phyloP scores from a whole-genome alignment of 1,284 basidiomycete genomes.

The Xanthoconium separans region DNA sequence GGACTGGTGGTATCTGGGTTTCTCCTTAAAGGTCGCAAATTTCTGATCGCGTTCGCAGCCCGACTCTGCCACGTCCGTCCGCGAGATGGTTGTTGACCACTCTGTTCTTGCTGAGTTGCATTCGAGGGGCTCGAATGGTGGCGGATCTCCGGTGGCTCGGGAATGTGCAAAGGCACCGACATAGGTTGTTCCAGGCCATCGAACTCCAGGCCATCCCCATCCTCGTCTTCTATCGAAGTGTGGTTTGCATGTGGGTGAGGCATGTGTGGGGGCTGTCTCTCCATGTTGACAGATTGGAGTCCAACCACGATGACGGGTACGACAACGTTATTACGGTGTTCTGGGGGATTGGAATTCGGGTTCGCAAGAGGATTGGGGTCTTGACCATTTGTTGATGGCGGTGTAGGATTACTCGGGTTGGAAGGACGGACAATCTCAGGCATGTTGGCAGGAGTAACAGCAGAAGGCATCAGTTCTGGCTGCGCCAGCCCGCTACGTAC shows the following conservation, averaged over 20 bases:
- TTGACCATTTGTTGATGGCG: slow-evolving; percentile 13
- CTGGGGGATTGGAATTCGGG: slow-evolving; percentile 10
- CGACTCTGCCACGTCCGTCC: slow-evolving; percentile 46
- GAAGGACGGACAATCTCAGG: slow-evolving; percentile 15
- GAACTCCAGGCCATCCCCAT: slow-evolving; percentile 27
- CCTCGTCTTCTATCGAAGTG: slow-evolving; percentile 23
- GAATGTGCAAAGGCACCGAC: slow-evolving; percentile 28
- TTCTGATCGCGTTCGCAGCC: slow-evolving; percentile 57
- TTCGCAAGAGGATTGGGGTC: slow-evolving; percentile 11
- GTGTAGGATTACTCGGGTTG: slow-evolving; percentile 1
- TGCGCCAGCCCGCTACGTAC: slow-evolving; percentile 17
- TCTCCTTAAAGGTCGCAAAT: slow-evolving; percentile 47
- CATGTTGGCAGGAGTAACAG: slow-evolving; percentile 13
- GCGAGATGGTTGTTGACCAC: slow-evolving; percentile 24
- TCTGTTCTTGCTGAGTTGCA: slow-evolving; percentile 16
- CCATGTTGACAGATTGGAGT: slow-evolving; percentile 65
- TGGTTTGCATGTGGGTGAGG: slow-evolving; percentile 18
- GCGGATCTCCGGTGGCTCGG: slow-evolving; percentile 25
- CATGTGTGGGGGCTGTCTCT: slow-evolving; percentile 30
- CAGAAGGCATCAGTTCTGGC: slow-evolving; percentile 6
- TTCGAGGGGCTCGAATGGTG: slow-evolving; percentile 12
- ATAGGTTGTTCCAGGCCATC: slow-evolving; percentile 27
- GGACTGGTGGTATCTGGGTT: slow-evolving; percentile 20
- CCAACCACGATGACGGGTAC: slow-evolving; percentile 81
- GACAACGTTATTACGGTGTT: slow-evolving; percentile 44